These are phyloP conservation scores for Naematelia encephala DNA, from an alignment of 768 basidiomycete genomes.

Conservation along the genomic window DNA sequence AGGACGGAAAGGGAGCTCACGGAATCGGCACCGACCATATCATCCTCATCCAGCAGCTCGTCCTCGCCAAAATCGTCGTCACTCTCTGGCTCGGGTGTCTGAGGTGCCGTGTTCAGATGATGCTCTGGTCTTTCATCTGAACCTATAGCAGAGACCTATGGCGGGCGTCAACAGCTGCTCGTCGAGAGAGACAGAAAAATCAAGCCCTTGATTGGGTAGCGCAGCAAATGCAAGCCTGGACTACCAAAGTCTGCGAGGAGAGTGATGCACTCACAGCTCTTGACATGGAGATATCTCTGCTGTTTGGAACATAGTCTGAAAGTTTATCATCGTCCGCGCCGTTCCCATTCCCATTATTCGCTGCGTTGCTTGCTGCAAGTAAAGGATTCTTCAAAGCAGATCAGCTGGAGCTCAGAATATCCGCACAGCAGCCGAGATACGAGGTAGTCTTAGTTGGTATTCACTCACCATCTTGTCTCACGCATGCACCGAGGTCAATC, in stretches of 20 bases:
- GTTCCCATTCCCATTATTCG: constrained; percentile 31
- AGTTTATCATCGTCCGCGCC: constrained; percentile 70
- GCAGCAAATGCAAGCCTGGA: constrained; percentile 52
- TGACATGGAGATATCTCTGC: constrained; percentile 71
- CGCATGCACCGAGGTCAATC: neutral
- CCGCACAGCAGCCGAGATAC: neutral
- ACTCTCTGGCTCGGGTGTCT: constrained; percentile 23
- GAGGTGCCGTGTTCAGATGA: constrained; percentile 56
- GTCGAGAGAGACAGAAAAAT: too few relatives aligned
- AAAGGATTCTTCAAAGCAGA: constrained; percentile 30
- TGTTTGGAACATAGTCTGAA: constrained; percentile 77
- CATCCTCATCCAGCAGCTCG: constrained; percentile 37
- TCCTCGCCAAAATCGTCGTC: constrained; percentile 32
- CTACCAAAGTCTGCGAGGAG: neutral
- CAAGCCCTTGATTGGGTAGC: neutral
- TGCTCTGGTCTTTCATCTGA: constrained; percentile 63
- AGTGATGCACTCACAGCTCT: constrained; percentile 61
- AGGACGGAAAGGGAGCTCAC: neutral
- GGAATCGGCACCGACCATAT: constrained; percentile 10
- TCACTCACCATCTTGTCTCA: neutral
- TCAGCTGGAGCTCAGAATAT: neutral
- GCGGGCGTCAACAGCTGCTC: constrained; percentile 3
- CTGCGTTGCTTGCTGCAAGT: constrained; percentile 35
- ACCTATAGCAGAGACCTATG: constrained; percentile 55
- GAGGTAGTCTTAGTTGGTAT: neutral